These are phyloP conservation scores for Alternaria incomplexa DNA, from an alignment of 2,329 filamentous ascomycete species.

Conservation along the genomic window DNA sequence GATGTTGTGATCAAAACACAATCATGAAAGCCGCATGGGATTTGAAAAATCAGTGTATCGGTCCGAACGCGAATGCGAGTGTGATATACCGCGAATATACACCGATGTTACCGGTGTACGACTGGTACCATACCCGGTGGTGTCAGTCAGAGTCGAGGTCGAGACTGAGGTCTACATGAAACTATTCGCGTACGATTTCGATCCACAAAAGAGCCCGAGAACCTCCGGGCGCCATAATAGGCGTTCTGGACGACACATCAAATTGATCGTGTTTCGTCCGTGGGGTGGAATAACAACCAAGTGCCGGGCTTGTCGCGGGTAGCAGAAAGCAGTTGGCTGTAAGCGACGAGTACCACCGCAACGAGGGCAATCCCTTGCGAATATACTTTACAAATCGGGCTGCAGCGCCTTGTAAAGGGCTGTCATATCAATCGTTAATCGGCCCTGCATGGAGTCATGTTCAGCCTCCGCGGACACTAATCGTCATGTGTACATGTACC, in stretches of 20 bases:
- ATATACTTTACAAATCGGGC: not conserved
- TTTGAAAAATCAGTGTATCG: not conserved
- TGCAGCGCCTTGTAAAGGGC: not conserved
- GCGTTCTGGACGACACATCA: not conserved
- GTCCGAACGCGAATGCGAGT: not conserved
- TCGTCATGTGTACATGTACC: slow-evolving; percentile 1
- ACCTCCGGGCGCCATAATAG: not conserved
- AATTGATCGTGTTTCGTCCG: not conserved
- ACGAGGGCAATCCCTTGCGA: not conserved
- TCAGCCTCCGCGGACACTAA: slow-evolving; percentile 2
- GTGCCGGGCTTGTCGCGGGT: not conserved
- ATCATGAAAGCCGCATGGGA: not conserved
- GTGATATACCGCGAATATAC: not conserved
- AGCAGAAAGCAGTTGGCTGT: not conserved
- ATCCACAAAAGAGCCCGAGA: not conserved
- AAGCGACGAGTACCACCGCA: not conserved
- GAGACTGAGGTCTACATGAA: not conserved
- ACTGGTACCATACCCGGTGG: not conserved
- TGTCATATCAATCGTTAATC: not conserved
- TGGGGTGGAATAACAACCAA: not conserved
- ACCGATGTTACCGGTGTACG: not conserved
- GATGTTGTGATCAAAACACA: not conserved
- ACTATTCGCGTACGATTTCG: not conserved
- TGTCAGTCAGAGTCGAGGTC: not conserved
- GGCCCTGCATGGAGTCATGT: not conserved